Evolutionary conservation across 2,329 filamentous ascomycete species (phyloP), one percentile per base, ranked within the genome.

Genomic region (Trichoderma simmonsii): DNA sequence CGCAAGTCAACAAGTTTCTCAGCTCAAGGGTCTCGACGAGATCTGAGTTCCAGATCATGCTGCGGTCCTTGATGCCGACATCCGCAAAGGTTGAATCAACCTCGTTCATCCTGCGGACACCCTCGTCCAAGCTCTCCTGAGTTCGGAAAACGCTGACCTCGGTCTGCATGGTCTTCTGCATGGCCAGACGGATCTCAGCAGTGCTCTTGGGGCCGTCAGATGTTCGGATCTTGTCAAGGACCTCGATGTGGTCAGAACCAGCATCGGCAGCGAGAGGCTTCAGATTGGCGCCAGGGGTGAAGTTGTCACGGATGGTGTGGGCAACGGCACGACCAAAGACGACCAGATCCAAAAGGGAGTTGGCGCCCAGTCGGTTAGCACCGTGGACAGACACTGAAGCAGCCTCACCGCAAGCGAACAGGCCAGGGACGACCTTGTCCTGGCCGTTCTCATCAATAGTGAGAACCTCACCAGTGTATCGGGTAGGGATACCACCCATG

Each of bases 21-120:
- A 98, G 87, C 85, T 99, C 96, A 71, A 99, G 90, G 8, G 95
- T 97, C 88, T 98, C 95, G 74, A 97, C 94, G 51, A 98, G 90
- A 80, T 98, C 95, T 28, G 93, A 94, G 90, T 98, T 98, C 95
- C 95, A 98, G 87, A 98, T 98, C 95, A 98, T 98, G 88, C 93
- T 97, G 83, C 96, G 93, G 84, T 98, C 95, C 90, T 97, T 97
- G 86, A 93, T 98, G 80, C 94, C 93, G 77, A 98, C 92, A 80
- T 98, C 87, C 78, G 87, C 84, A 85, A 92, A 98, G 79, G 86
- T 88, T 78, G 88, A 83, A 82, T 98, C 95, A 77, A 98, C 93
- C 77, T 94, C 90, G 75, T 85, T 90, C 82, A 98, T 96, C 87
- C 91, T 95, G 83, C 87, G 86, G 74, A 97, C 95, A 89, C 95